Evolutionary conservation across 139 green algal species (phyloP).

Genomic region (Chlamydomonas sphaeroides): DNA sequence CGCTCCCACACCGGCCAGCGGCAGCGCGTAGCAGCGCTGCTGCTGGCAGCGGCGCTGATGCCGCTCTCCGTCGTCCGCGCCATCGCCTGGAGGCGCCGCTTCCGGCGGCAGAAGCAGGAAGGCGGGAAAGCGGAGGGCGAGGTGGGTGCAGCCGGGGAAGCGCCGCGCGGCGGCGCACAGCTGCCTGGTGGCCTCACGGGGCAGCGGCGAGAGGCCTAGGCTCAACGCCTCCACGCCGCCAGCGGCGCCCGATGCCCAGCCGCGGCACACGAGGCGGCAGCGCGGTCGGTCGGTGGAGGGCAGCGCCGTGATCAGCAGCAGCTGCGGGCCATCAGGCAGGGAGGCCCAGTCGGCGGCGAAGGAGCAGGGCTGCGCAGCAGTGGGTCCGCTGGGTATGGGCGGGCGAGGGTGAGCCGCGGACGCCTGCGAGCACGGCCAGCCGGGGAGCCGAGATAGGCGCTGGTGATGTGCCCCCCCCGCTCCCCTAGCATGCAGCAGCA

Average conservation of each 20-base stretch:
- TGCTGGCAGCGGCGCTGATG: background rate
- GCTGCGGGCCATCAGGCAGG: background rate
- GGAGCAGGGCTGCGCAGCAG: no score
- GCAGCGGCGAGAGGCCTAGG: background rate
- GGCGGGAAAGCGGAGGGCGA: conserved; percentile 6
- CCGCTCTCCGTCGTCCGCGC: background rate
- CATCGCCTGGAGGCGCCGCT: background rate
- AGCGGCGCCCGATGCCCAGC: background rate
- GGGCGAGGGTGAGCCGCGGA: no score
- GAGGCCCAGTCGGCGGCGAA: background rate
- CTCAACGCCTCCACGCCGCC: background rate
- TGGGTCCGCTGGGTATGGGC: no score
- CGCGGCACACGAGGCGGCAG: conserved; percentile 10
- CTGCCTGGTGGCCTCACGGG: background rate
- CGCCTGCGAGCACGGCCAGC: no score
- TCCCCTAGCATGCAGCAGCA: no score
- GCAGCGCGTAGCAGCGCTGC: background rate
- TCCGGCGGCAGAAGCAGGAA: conserved; percentile 8
- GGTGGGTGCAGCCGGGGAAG: background rate
- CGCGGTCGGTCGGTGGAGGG: background rate
- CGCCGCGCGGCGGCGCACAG: background rate
- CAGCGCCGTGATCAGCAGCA: background rate
- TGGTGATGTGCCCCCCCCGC: no score
- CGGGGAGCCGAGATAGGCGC: no score
- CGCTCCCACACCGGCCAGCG: background rate